Percentiles rank a stretch among this genome's conserved stretches.
Evolutionary conservation across 2,329 filamentous ascomycete species (phyloP).

Genomic region (Tolypocladium ophioglossoides): DNA sequence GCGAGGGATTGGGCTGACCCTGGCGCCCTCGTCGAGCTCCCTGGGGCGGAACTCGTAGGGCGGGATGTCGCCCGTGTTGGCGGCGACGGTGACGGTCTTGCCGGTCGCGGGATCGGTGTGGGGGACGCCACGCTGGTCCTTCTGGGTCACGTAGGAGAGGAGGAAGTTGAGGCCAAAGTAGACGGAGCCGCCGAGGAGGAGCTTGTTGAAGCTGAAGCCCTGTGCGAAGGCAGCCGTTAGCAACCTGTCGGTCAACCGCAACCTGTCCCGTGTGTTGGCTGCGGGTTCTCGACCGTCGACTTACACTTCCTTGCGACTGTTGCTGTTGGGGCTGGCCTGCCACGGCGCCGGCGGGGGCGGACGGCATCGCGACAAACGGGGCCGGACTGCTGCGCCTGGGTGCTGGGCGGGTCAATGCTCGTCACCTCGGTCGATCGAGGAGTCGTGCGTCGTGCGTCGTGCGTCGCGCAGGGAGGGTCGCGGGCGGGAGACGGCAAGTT

Average conservation of each 20-base stretch:
- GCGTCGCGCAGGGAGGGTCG: background rate
- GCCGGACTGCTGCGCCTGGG: background rate
- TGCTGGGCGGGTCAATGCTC: background rate
- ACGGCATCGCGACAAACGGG: constrained; percentile 12
- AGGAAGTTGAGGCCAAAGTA: constrained; percentile 50
- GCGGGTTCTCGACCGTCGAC: no score
- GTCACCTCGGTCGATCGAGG: background rate
- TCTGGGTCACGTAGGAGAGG: constrained; percentile 42
- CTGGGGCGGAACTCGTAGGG: constrained; percentile 55
- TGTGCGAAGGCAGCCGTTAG: constrained; percentile 4
- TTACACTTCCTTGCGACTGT: constrained; percentile 13
- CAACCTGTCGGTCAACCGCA: no score
- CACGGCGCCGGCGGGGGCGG: constrained; percentile 14
- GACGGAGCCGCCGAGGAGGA: constrained; percentile 41
- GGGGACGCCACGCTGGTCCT: constrained; percentile 34
- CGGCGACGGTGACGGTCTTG: constrained; percentile 40
- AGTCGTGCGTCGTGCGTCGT: no score
- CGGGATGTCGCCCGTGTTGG: constrained; percentile 47
- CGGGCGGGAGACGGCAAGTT: background rate
- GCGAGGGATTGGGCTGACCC: constrained; percentile 55
- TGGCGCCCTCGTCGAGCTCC: constrained; percentile 47
- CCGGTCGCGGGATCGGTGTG: constrained; percentile 39
- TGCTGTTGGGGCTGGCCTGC: constrained; percentile 9
- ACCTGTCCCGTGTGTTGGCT: no score
- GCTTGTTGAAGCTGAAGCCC: constrained; percentile 31